Conservation (phyloP, 2,329 filamentous ascomycete species). For the Amphichorda felina region DNA sequence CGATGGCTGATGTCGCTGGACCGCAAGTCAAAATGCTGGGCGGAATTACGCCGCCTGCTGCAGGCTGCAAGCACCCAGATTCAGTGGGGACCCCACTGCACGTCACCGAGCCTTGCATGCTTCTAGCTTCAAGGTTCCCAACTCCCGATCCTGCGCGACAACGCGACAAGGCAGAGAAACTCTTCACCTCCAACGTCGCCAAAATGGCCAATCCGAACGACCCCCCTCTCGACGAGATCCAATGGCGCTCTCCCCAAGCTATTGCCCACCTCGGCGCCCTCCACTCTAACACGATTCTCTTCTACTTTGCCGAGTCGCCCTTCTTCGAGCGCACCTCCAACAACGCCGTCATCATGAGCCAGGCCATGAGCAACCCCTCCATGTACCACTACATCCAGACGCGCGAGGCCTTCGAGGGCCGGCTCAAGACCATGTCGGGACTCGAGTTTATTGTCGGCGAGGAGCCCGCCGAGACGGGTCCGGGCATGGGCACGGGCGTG, state of each 20-base stretch:
- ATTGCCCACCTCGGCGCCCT: conserved; percentile 42
- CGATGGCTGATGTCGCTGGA: too few relatives aligned
- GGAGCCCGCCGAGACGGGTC: conserved; percentile 50
- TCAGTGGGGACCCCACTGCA: background rate
- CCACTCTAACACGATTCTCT: conserved; percentile 53
- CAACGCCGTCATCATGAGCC: conserved; percentile 50
- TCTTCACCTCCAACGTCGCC: conserved; percentile 1
- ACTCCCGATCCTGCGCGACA: too few relatives aligned
- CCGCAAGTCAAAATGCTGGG: too few relatives aligned
- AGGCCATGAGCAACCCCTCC: conserved; percentile 48
- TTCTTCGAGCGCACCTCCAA: conserved; percentile 59
- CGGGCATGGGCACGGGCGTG: conserved; percentile 54
- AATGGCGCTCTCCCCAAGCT: conserved; percentile 45
- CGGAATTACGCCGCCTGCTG: conserved; percentile 8
- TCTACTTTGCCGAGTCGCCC: conserved; percentile 56
- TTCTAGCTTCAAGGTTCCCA: conserved; percentile 7
- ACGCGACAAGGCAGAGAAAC: background rate
- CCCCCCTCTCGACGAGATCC: conserved; percentile 52
- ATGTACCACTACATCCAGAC: conserved; percentile 47
- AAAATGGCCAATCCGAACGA: conserved; percentile 34
- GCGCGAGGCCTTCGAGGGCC: conserved; percentile 50
- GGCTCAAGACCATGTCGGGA: conserved; percentile 51
- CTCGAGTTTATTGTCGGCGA: conserved; percentile 56
- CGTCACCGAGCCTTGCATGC: conserved; percentile 1
- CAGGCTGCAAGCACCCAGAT: too few relatives aligned